These are phyloP conservation scores for Aspergillus mulundensis DNA, from an alignment of 495 filamentous ascomycete species.

Conservation along the genomic window DNA sequence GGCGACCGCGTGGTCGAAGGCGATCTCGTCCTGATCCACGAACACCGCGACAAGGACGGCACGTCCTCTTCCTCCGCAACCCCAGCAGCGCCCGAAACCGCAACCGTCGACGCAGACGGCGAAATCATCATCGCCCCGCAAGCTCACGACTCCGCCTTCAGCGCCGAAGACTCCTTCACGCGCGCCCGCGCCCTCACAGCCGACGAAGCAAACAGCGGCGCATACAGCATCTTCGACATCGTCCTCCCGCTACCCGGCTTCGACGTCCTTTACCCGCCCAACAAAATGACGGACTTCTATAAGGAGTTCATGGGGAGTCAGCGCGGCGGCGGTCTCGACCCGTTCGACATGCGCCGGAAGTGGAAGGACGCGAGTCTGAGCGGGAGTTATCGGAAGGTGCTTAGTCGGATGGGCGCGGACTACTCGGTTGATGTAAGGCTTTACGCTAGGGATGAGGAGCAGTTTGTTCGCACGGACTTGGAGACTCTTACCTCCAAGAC, in stretches of 20 bases:
- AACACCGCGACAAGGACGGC: slow-evolving; percentile 46
- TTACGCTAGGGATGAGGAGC: slow-evolving; percentile 69
- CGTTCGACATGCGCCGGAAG: slow-evolving; percentile 78
- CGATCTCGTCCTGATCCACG: slow-evolving; percentile 72
- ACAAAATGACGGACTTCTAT: slow-evolving; percentile 79
- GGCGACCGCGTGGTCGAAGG: slow-evolving; percentile 72
- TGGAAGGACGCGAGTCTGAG: slow-evolving; percentile 86
- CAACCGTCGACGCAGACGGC: slow-evolving; percentile 59
- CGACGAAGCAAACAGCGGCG: slow-evolving; percentile 73
- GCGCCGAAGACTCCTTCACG: slow-evolving; percentile 58
- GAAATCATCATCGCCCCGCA: slow-evolving; percentile 61
- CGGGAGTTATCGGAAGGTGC: slow-evolving; percentile 79
- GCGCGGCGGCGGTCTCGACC: slow-evolving; percentile 72
- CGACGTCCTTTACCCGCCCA: slow-evolving; percentile 80
- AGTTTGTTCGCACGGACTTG: slow-evolving; percentile 82
- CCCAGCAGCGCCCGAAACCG: not conserved
- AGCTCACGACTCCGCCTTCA: slow-evolving; percentile 50
- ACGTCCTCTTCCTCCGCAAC: not conserved
- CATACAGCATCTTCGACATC: slow-evolving; percentile 80
- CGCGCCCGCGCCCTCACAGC: slow-evolving; percentile 72
- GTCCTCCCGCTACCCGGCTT: slow-evolving; percentile 94
- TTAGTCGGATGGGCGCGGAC: slow-evolving; percentile 56
- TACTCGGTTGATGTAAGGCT: slow-evolving; percentile 63
- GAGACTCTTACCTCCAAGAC: slow-evolving; percentile 43
- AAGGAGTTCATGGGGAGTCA: slow-evolving; percentile 74